Conservation (phyloP, 768 basidiomycete genomes). For the Xerocomellus chrysenteron region DNA sequence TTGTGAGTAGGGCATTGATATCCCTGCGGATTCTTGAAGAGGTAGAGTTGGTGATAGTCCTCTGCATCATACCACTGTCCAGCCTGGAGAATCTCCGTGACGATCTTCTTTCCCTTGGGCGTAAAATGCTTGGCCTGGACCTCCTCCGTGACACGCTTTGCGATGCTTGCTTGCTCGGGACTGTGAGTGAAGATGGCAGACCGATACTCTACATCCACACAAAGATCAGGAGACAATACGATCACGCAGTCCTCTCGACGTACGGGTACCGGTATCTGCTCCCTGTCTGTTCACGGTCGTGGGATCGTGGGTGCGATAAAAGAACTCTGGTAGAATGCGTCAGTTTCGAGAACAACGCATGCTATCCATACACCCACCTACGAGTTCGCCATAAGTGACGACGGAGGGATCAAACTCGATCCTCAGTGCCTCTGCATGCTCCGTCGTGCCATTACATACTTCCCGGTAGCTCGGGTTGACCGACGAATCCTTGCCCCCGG, state of each 20-base stretch:
- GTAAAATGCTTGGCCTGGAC: constrained; percentile 83
- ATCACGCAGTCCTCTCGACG: constrained; percentile 26
- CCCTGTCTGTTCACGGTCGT: constrained; percentile 83
- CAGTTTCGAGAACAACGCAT: background rate
- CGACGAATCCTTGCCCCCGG: constrained; percentile 59
- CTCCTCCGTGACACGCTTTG: constrained; percentile 75
- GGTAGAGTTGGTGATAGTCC: constrained; percentile 80
- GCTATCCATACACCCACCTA: constrained; percentile 53
- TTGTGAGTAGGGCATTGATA: constrained; percentile 92
- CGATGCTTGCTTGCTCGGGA: constrained; percentile 68
- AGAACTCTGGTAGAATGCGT: constrained; percentile 68
- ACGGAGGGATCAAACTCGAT: constrained; percentile 82
- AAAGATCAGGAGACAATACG: background rate
- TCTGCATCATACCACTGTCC: constrained; percentile 82
- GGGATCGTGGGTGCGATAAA: constrained; percentile 93
- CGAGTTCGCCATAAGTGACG: constrained; percentile 81
- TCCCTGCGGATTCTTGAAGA: constrained; percentile 77
- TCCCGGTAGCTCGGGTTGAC: constrained; percentile 63
- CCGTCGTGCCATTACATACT: constrained; percentile 80
- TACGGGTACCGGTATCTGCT: constrained; percentile 73
- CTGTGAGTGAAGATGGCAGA: constrained; percentile 86
- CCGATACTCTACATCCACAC: constrained; percentile 68
- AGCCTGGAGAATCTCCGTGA: constrained; percentile 70
- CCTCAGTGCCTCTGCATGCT: constrained; percentile 85
- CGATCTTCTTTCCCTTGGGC: constrained; percentile 69